Conservation (phyloP, 257 asterid species). For the Gentiana macrophylla region DNA sequence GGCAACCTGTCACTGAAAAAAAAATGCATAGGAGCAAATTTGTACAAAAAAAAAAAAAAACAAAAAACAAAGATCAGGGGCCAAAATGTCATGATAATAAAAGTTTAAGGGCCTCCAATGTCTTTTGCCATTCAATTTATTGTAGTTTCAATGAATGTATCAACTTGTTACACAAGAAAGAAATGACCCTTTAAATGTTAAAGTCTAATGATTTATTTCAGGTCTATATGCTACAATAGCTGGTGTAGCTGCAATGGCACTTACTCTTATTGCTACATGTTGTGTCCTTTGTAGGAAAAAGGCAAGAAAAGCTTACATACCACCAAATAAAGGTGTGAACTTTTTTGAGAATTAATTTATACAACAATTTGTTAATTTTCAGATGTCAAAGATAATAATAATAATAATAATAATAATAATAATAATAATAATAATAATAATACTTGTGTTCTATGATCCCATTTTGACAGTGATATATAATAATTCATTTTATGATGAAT, state of each 20-base stretch:
- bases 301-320: conserved; percentile 14
- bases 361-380: conserved; percentile 4
- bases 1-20: no score
- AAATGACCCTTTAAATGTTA: no score
- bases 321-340: conserved; percentile 12
- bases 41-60: no score
- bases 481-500: conserved; percentile 21
- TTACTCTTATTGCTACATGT: conserved; percentile 13
- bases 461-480: conserved; percentile 16
- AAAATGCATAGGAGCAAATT: no score
- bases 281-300: conserved; percentile 21
- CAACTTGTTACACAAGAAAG: no score
- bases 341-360: not conserved
- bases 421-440: not conserved
- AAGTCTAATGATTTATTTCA: conserved; percentile 2
- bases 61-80: no score
- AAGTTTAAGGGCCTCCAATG: no score
- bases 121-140: no score
- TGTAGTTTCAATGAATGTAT: no score
- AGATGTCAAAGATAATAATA: not conserved
- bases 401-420: no score
- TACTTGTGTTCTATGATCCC: not conserved
- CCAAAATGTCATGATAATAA: no score
- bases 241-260: conserved; percentile 27
- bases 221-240: conserved; percentile 34